phyloP scores from a whole-genome alignment of 345 rosid species.

The Citropsis articulata region DNA sequence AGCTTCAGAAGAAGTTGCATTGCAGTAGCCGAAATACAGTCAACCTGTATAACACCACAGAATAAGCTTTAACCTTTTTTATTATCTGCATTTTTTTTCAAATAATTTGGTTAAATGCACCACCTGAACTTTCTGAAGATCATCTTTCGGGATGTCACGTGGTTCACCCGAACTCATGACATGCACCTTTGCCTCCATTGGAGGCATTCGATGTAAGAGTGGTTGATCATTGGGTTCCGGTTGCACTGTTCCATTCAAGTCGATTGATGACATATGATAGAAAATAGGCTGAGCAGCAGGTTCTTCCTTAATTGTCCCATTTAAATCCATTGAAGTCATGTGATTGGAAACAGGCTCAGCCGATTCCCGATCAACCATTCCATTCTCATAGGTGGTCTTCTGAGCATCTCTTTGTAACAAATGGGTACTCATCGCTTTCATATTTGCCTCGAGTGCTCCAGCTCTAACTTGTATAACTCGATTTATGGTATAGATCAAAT shows the following conservation, averaged over 20 bases:
- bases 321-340: constrained; percentile 51
- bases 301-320: constrained; percentile 47
- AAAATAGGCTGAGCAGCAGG: constrained; percentile 30
- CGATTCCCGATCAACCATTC: constrained; percentile 41
- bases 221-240: constrained; percentile 45
- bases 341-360: constrained; percentile 26
- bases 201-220: constrained; percentile 22
- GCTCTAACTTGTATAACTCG: constrained; percentile 93
- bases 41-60: constrained; percentile 47
- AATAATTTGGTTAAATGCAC: neutral
- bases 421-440: constrained; percentile 65
- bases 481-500: constrained; percentile 85
- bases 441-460: constrained; percentile 87
- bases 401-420: constrained; percentile 51
- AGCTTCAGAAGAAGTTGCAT: constrained; percentile 92
- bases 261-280: constrained; percentile 39
- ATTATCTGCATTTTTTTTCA: neutral
- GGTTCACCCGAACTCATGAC: constrained; percentile 33
- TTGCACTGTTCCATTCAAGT: constrained; percentile 57
- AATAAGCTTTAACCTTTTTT: neutral
- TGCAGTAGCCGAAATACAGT: constrained; percentile 69
- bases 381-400: constrained; percentile 40
- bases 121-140: constrained; percentile 79
- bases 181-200: constrained; percentile 36
- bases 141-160: constrained; percentile 54